These are phyloP conservation scores for Nitzschia putrida DNA, from an alignment of 108 stramenopile species.

Conservation along the genomic window DNA sequence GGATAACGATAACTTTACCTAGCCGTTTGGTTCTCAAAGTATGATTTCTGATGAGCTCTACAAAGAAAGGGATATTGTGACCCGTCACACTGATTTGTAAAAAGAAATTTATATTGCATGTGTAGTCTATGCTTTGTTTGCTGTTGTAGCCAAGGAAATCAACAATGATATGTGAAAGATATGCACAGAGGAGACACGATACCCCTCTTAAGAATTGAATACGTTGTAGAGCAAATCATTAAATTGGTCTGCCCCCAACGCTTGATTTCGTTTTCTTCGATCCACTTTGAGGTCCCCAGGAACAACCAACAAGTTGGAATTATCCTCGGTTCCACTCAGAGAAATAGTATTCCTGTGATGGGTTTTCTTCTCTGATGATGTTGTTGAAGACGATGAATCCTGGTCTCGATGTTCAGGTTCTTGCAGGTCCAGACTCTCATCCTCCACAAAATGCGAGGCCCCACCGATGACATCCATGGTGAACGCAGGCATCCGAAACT, in stretches of 20 bases:
- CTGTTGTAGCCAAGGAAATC: neutral
- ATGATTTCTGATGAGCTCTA: no score
- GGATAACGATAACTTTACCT: no score
- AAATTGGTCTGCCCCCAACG: conserved; percentile 8
- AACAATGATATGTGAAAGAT: neutral
- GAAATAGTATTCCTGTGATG: conserved; percentile 1
- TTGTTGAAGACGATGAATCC: no score
- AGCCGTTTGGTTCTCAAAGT: no score
- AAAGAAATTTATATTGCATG: no score
- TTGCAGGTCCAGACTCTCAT: no score
- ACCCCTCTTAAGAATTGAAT: neutral
- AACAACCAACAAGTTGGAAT: neutral
- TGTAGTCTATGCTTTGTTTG: no score
- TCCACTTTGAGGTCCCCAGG: neutral
- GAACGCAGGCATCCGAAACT: conserved; percentile 8
- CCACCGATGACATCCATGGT: no score
- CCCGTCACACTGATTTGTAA: neutral
- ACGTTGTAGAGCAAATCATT: neutral
- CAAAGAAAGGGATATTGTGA: neutral
- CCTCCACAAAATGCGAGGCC: no score
- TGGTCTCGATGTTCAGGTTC: no score
- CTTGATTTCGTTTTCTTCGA: conserved; percentile 5
- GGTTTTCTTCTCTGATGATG: neutral
- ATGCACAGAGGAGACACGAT: neutral
- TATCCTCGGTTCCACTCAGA: neutral